Base-by-base conservation (phyloP, 495 filamentous ascomycete species). In the Aspergillus affinis region DNA sequence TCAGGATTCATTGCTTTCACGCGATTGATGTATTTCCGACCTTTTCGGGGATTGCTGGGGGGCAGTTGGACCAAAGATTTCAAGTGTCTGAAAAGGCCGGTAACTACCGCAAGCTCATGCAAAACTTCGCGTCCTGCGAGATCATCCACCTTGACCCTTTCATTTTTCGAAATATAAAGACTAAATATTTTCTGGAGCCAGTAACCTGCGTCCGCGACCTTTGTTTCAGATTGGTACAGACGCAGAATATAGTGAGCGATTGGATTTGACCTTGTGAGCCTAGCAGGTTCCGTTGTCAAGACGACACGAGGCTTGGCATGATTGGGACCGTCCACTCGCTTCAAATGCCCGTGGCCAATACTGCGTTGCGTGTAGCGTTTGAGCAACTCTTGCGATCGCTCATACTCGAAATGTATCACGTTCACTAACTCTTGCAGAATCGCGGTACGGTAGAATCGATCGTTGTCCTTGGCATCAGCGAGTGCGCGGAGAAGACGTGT, bases 371-470 rank as follows among this genome's bases (percentile, higher is more conserved):
- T 58, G 12, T 66, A 56, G 26, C 72, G 70, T 53, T 66, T 74
- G 57, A 78, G 69, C 1, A 60, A 10, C 6, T 47, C 45, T 32
- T 71, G 69, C 0, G 65, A 62, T 4, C 69, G 68, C n/a, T 20
- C 27, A 59, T 73, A 78, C 48, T 77, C 75, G 6, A 74, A 55
- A 45, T 77, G 60, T 54, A 68, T 75, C 13, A 74, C 60, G 48
- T 76, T 78, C 20, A 69, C 57, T 2, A 77, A 45, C 46, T 79
- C 74, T 41, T 77, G 75, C 1, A 72, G 63, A 19, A 75, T 21
- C 17, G 67, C 64, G n/a, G 55, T 20, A 7, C 58, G 56, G 51
- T 68, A 62, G 21, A 46, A 30, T 52, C 68, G 70, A 56, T 72
- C 68, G 3, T 58, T 48, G 6, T 32, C 29, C 1, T 49, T 20